Percentiles rank a stretch among this genome's conserved stretches.
phyloP scores from a whole-genome alignment of 306 rosid genomes.

The Gleditsia sinensis region DNA sequence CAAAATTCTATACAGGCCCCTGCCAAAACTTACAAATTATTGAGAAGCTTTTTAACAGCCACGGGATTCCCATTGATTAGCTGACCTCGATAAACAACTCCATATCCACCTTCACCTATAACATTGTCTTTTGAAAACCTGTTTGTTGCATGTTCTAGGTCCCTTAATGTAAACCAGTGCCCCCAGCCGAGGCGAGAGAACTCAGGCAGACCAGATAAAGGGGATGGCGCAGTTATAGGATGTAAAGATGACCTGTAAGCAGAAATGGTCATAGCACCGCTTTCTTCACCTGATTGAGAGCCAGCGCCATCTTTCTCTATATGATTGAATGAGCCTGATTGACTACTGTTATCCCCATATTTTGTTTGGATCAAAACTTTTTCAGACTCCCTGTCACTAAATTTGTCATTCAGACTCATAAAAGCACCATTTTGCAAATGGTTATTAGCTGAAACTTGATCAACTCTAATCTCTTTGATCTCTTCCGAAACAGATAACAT shows the following conservation, averaged over 20 bases:
- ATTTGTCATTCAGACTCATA: conserved; percentile 50
- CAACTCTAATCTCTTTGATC: conserved; percentile 77
- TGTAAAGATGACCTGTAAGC: conserved; percentile 48
- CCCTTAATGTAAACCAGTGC: conserved; percentile 90
- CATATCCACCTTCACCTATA: conserved; percentile 83
- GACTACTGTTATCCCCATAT: conserved; percentile 62
- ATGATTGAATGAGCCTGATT: conserved; percentile 62
- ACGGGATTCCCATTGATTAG: conserved; percentile 74
- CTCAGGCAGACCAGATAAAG: conserved; percentile 75
- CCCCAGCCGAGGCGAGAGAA: conserved; percentile 87
- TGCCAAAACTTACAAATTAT: conserved; percentile 64
- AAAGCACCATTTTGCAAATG: conserved; percentile 42
- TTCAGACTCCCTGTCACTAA: conserved; percentile 56
- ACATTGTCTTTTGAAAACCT: conserved; percentile 74
- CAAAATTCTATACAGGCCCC: neutral
- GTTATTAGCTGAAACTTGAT: conserved; percentile 65
- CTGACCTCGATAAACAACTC: conserved; percentile 73
- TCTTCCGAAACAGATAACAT: conserved; percentile 65
- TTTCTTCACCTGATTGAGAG: conserved; percentile 65
- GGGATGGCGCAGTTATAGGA: conserved; percentile 59
- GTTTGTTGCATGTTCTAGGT: conserved; percentile 76
- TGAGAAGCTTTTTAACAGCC: conserved; percentile 83
- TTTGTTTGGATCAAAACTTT: conserved; percentile 61
- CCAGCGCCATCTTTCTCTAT: conserved; percentile 58
- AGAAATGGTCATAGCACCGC: conserved; percentile 42